Base-by-base conservation (phyloP, 495 filamentous ascomycete species). In the Glonium stellatum region DNA sequence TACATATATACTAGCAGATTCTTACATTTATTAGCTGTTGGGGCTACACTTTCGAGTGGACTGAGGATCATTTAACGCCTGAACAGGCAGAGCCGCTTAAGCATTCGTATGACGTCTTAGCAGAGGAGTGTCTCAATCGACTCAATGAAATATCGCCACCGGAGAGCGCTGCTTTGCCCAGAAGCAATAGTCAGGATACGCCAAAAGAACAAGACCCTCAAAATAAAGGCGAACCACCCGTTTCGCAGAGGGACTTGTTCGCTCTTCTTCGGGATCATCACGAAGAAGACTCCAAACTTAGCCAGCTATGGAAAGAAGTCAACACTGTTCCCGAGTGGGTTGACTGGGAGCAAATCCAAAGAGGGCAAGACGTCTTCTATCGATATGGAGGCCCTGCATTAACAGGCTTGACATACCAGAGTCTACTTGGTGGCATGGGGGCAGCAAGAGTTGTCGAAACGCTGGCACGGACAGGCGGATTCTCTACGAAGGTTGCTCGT, bases 291-390 rank as follows among this genome's bases (percentile, higher is more conserved):
- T 74, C 78, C 6, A 80, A 78, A 54, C 75, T 91, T 34, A 64
- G 72, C 9, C 65, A 78, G 35, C 68, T 95, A 5, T 91, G 88
- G 89, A 68, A 61, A 0, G 78, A 92, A 66, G 75, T 89, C 52
- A 86, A 84, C 63, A 84, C 80, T 0, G 71, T 90, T 19, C 90
- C 88, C 0, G 72, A 78, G 13, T 95, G 89, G 89, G 89, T 95
- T 0, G 83, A 90, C 70, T 93, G 87, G 88, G 77, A 80, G 10
- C 87, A 90, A 68, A 86, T 95, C 62, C 73, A 79, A 61, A 73
- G 87, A 65, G 87, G 83, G 0, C 87, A 89, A 69, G 76, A 82
- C 49, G 73, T 75, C 5, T 74, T 74, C 56, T 73, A 77, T 55
- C 64, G 89, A 19, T 93, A 92, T 68, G 86, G 82, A 21, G 82